A percentile compares a stretch with the other conserved stretches of the same genome.
These are phyloP conservation scores for Cyclaneusma minus DNA, from an alignment of 2,329 filamentous ascomycete genomes.

Conservation along the genomic window DNA sequence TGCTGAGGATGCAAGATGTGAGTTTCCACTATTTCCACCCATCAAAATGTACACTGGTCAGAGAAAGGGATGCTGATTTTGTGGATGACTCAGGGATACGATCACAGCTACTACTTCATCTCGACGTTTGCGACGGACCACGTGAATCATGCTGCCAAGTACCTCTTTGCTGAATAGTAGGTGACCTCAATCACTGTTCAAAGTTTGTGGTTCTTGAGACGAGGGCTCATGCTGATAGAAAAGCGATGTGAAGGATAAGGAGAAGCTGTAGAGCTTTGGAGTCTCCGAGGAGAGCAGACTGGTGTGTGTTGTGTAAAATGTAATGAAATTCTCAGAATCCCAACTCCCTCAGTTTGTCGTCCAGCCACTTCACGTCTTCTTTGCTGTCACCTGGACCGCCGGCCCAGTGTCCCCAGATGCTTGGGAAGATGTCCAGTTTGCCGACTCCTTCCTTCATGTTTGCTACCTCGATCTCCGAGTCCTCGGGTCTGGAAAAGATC, in stretches of 20 bases:
- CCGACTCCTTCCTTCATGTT: constrained; percentile 45
- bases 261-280: too few relatives aligned
- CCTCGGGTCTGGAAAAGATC: constrained; percentile 42
- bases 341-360: constrained; percentile 40
- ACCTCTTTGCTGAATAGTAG: constrained; percentile 48
- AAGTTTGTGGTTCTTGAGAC: too few relatives aligned
- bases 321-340: constrained; percentile 3
- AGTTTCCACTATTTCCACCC: constrained; percentile 13
- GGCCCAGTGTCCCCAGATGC: constrained; percentile 52
- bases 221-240: too few relatives aligned
- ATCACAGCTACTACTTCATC: constrained; percentile 97
- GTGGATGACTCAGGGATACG: too few relatives aligned
- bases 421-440: constrained; percentile 35
- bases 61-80: constrained; percentile 3
- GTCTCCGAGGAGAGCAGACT: too few relatives aligned
- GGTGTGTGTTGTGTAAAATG: too few relatives aligned
- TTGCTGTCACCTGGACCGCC: constrained; percentile 56
- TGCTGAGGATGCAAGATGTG: constrained; percentile 67
- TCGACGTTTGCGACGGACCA: constrained; percentile 82
- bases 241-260: too few relatives aligned
- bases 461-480: constrained; percentile 57
- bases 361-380: constrained; percentile 58
- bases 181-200: constrained; percentile 10
- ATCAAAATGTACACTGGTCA: neutral
- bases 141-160: constrained; percentile 80